Evolutionary conservation across 495 filamentous ascomycete genomes (phyloP).

Genomic region (Cudoniella acicularis): DNA sequence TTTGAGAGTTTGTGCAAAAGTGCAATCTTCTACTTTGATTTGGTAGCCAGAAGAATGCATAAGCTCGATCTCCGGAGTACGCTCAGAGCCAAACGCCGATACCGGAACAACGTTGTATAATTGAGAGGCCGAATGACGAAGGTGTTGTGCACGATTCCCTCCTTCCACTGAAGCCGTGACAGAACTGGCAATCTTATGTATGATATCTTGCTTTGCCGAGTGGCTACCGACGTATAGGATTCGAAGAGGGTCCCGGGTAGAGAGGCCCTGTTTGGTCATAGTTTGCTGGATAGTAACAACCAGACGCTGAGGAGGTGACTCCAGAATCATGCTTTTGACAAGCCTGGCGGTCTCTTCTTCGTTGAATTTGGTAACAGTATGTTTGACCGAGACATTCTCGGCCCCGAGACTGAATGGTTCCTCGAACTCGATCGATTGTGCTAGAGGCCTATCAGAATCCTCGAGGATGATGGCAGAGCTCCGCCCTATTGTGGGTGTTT

Average conservation of each 20-base stretch:
- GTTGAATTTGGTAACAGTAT: conserved; percentile 57
- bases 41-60: conserved; percentile 65
- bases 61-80: conserved; percentile 67
- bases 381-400: conserved; percentile 57
- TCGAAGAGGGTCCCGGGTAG: conserved; percentile 61
- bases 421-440: conserved; percentile 53
- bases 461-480: conserved; percentile 28
- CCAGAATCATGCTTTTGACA: conserved; percentile 35
- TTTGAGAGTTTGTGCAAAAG: conserved; percentile 44
- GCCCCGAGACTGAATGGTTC: conserved; percentile 50
- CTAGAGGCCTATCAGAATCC: conserved; percentile 31
- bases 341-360: conserved; percentile 48
- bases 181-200: conserved; percentile 74
- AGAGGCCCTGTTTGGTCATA: conserved; percentile 62
- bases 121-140: conserved; percentile 38
- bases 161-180: conserved; percentile 38
- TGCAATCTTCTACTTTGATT: conserved; percentile 71
- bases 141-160: conserved; percentile 22
- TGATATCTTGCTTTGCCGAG: conserved; percentile 60
- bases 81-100: conserved; percentile 63
- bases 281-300: conserved; percentile 65
- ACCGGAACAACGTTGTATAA: conserved; percentile 70
- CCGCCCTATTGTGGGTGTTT: conserved; percentile 25
- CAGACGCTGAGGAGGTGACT: conserved; percentile 34
- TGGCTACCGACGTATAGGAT: conserved; percentile 66